These are phyloP conservation scores for Tetracladium setigerum DNA, from an alignment of 495 filamentous ascomycete genomes.

Conservation along the genomic window DNA sequence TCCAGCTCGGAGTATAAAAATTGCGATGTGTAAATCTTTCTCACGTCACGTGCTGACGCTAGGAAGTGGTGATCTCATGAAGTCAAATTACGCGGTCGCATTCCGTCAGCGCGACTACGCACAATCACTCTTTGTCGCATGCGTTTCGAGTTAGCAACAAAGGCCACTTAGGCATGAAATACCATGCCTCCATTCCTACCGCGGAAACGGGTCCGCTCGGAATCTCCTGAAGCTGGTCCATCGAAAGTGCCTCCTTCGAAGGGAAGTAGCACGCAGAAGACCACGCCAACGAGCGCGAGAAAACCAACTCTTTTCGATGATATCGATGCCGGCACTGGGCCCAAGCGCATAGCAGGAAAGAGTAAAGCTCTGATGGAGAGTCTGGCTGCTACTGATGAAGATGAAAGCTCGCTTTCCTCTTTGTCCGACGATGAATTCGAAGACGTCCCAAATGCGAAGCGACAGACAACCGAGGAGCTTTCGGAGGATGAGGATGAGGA, in stretches of 20 bases:
- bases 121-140: too few species aligned
- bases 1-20: too few species aligned
- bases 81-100: not conserved
- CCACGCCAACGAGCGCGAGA: conserved; percentile 23
- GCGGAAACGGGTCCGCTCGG: conserved; percentile 20
- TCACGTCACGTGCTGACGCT: not conserved
- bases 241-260: conserved; percentile 5
- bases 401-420: conserved; percentile 43
- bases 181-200: conserved; percentile 25
- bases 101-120: too few species aligned
- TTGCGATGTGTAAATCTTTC: too few species aligned
- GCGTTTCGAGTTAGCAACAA: too few species aligned
- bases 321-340: conserved; percentile 47
- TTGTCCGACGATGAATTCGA: conserved; percentile 65
- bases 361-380: conserved; percentile 38
- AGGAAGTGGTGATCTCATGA: conserved; percentile 7
- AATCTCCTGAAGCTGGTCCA: conserved; percentile 16
- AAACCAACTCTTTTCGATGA: conserved; percentile 60
- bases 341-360: conserved; percentile 39
- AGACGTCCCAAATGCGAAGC: conserved; percentile 28
- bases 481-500: conserved; percentile 52
- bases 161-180: too few species aligned
- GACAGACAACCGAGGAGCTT: conserved; percentile 8
- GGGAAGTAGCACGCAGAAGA: conserved; percentile 7
- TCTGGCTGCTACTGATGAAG: conserved; percentile 43